phyloP scores from a whole-genome alignment of 345 rosid genomes.

The Psidium friedrichsthalianum region DNA sequence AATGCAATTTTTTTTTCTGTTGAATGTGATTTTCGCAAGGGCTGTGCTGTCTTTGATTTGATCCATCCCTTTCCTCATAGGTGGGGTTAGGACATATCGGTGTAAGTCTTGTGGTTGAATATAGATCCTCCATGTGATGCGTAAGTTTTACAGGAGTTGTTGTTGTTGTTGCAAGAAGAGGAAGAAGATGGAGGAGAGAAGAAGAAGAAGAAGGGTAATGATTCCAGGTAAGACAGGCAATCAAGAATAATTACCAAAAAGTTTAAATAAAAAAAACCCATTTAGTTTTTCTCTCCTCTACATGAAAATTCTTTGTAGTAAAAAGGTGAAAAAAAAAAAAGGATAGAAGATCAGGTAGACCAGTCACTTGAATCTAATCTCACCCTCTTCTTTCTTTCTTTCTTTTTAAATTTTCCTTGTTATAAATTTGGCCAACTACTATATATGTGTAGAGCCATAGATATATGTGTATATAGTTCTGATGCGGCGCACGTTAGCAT shows the following conservation, averaged over 20 bases:
- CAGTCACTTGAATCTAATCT: constrained; percentile 17
- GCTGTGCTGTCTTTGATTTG: not conserved
- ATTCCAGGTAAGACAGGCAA: constrained; percentile 43
- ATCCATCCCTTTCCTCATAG: not conserved
- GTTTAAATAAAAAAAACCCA: not conserved
- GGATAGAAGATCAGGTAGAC: not conserved
- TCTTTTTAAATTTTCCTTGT: not conserved
- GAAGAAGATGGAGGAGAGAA: constrained; percentile 13
- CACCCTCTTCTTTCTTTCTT: constrained; percentile 3
- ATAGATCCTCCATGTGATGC: not conserved
- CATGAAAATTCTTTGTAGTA: constrained; percentile 21
- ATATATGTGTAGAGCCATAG: not conserved
- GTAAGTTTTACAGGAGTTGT: constrained; percentile 8
- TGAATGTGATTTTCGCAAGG: constrained; percentile 24
- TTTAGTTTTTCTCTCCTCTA: constrained; percentile 8
- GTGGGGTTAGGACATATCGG: not conserved
- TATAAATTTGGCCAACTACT: not conserved
- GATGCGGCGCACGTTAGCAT: constrained; percentile 77
- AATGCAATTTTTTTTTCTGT: constrained; percentile 3
- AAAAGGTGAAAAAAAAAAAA: constrained; percentile 14
- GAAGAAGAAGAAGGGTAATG: constrained; percentile 14
- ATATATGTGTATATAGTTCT: constrained; percentile 13
- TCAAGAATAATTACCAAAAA: not conserved
- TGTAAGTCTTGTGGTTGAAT: not conserved
- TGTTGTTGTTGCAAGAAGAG: not conserved